Evolutionary conservation across 2,329 filamentous ascomycete genomes (phyloP), one percentile per base, ranked within the genome.

Genomic region (Pseudopyricularia javanii): DNA sequence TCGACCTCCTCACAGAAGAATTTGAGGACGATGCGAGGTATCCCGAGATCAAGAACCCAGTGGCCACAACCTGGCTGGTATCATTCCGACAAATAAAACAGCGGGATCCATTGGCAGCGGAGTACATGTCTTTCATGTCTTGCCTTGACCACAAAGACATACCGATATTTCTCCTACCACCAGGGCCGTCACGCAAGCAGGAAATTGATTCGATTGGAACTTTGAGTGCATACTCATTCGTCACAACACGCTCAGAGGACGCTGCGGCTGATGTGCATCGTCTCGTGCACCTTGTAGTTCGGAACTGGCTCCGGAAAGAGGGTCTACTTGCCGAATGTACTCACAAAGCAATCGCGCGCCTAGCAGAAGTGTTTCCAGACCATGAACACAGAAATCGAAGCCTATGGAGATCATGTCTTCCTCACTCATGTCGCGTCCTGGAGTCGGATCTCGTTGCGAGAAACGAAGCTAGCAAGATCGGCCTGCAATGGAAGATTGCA

Each of bases 31-130:
- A 54, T 34, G 54, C 55, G 28, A 59, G 63, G 37, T 66, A 69
- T 53, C 47, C 48, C 4, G 57, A 61, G 12, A 58, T 60, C 7
- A 56, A 62, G 40, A 68, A 66, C 54, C 57, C 67, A 12, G 59
- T 70, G 20, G 61, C 62, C 9, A 64, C 59, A 11, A 70, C 65
- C 20, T 70, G 64, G 60, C 56, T 69, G 1, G 61, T 74, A n/a
- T 71, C 71, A 0, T 70, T 74, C 34, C 58, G 69, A 15, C 62
- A 67, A 24, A 68, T 73, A 20, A 57, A 56, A 22, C 53, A 56
- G 24, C 61, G 47, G 9, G 17, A 37, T 50, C 49, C 48, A 72
- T 20, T 47, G 4, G 43, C 22, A 8, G 43, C 43, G 12, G 43
- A 47, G 7, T 40, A 47, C 9, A 22, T 47, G 20, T 47, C 22